Percentiles rank a stretch among this genome's conserved stretches.
Conservation (phyloP, 2,329 filamentous ascomycete species). For the Fusarium pseudograminearum region DNA sequence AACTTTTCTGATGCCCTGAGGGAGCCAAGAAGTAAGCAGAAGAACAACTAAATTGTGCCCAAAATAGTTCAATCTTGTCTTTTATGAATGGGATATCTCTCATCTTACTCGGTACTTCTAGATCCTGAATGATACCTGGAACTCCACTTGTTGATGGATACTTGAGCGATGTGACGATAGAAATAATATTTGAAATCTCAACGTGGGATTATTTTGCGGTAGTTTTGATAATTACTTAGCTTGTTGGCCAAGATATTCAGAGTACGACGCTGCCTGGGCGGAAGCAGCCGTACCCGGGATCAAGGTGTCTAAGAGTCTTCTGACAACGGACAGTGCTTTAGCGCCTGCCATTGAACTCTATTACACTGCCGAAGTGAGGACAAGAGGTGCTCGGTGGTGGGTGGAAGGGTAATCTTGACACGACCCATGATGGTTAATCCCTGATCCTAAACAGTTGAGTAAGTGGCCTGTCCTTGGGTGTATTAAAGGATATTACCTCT, state of each 20-base stretch:
- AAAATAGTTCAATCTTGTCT: slow-evolving; percentile 2
- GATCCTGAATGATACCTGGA: neutral
- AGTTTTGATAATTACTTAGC: neutral
- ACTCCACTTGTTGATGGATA: neutral
- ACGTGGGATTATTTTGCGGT: neutral
- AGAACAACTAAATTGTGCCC: neutral
- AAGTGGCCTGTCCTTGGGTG: neutral
- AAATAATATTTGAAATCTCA: neutral
- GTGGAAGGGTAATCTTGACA: slow-evolving; percentile 8
- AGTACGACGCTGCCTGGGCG: slow-evolving; percentile 3
- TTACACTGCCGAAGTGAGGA: slow-evolving; percentile 18
- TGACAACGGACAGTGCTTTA: slow-evolving; percentile 19
- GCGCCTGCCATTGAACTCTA: slow-evolving; percentile 35
- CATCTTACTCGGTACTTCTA: neutral
- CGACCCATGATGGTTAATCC: slow-evolving; percentile 14
- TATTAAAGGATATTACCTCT: slow-evolving; percentile 1
- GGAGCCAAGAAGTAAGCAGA: neutral
- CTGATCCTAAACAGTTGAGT: slow-evolving; percentile 15
- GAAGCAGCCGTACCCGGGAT: slow-evolving; percentile 37
- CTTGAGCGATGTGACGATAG: neutral
- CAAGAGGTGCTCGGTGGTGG: neutral
- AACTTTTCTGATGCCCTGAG: no score
- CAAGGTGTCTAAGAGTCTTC: slow-evolving; percentile 2
- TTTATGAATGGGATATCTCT: slow-evolving; percentile 7
- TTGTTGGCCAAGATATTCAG: neutral